A percentile compares a stretch with the other conserved stretches of the same genome.
phyloP scores from a whole-genome alignment of 2,329 filamentous ascomycete species.

The Microsporum ferrugineum region DNA sequence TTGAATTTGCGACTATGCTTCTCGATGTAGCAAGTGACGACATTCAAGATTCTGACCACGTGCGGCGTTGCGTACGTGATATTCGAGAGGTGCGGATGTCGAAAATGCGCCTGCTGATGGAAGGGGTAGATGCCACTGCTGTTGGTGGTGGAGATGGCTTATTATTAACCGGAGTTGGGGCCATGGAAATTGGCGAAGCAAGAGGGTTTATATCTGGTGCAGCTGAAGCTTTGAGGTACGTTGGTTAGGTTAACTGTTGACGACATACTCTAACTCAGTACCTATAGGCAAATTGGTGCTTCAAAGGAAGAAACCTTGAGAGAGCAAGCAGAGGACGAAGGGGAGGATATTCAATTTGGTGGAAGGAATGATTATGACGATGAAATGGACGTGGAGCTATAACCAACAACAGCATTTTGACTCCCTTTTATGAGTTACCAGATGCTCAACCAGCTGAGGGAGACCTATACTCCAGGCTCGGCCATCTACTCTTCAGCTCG shows the following conservation, averaged over 20 bases:
- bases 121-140: conserved; percentile 49
- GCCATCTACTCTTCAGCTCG: background rate
- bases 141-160: conserved; percentile 57
- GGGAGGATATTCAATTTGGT: conserved; percentile 41
- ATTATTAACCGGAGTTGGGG: conserved; percentile 68
- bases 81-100: conserved; percentile 78
- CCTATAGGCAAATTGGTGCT: conserved; percentile 59
- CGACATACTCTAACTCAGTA: background rate
- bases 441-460: background rate
- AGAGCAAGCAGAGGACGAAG: conserved; percentile 59
- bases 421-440: background rate
- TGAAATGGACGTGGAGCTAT: conserved; percentile 39
- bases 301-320: conserved; percentile 65
- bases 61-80: conserved; percentile 65
- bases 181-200: conserved; percentile 84
- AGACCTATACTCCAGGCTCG: background rate
- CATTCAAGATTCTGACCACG: conserved; percentile 59
- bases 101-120: conserved; percentile 69
- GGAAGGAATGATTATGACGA: conserved; percentile 45
- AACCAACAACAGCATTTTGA: background rate
- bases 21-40: conserved; percentile 78
- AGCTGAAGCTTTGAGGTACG: conserved; percentile 64
- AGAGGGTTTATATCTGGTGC: conserved; percentile 74
- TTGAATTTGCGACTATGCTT: conserved; percentile 78
- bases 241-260: background rate